Percentiles rank a stretch among this genome's conserved stretches.
Conservation (phyloP, 495 filamentous ascomycete genomes). For the Aspergillus taichungensis region DNA sequence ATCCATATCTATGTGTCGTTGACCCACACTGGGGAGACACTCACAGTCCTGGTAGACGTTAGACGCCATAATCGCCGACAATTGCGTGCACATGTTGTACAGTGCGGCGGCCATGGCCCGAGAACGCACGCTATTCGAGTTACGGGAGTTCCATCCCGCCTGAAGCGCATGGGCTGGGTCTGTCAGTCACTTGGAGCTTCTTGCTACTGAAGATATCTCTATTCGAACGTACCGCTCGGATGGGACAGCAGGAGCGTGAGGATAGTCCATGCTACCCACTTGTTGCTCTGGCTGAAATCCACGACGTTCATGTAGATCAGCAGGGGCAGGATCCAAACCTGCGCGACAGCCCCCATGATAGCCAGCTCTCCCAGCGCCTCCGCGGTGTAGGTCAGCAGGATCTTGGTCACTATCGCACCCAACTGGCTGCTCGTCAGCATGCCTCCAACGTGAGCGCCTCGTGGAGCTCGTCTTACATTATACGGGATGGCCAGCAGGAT, state of each 20-base stretch:
- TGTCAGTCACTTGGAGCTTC: background rate
- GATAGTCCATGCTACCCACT: constrained; percentile 49
- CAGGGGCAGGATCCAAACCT: constrained; percentile 49
- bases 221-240: constrained; percentile 41
- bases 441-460: background rate
- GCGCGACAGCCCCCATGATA: constrained; percentile 32
- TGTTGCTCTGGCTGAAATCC: constrained; percentile 33
- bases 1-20: background rate
- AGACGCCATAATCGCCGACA: constrained; percentile 41
- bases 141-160: constrained; percentile 37
- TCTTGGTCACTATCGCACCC: constrained; percentile 30
- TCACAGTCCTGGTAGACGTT: constrained; percentile 47
- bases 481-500: constrained; percentile 57
- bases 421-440: constrained; percentile 17
- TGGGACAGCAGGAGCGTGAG: constrained; percentile 49
- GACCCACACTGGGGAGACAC: constrained; percentile 11
- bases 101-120: constrained; percentile 48
- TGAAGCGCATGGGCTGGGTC: constrained; percentile 26
- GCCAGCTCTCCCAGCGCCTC: constrained; percentile 44
- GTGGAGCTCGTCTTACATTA: background rate
- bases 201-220: background rate
- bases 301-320: constrained; percentile 44
- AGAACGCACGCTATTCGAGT: constrained; percentile 47
- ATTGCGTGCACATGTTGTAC: constrained; percentile 46
- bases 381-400: constrained; percentile 38